Percentiles rank a stretch among this genome's conserved stretches.
Evolutionary conservation across 257 asterid genomes (phyloP).

Genomic region (Solanum pinnatisectum): DNA sequence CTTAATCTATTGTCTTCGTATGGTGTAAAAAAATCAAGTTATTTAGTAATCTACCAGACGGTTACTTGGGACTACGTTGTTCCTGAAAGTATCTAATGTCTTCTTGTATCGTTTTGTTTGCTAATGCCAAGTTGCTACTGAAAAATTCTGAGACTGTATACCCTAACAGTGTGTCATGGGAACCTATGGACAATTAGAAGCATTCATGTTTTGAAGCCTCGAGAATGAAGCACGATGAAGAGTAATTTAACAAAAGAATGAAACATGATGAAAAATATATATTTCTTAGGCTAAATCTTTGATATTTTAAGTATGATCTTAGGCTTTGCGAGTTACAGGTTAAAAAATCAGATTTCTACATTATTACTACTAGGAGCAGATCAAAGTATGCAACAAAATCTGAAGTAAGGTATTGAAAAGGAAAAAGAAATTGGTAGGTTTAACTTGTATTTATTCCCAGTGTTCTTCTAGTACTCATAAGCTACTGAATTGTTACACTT

Average conservation of each 20-base stretch:
- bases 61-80: not conserved
- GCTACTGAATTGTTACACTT: not conserved
- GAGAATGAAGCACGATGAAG: not conserved
- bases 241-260: not conserved
- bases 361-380: not conserved
- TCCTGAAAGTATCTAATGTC: not conserved
- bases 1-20: not conserved
- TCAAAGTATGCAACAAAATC: not conserved
- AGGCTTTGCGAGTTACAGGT: not conserved
- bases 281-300: not conserved
- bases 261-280: not conserved
- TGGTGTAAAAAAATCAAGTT: not conserved
- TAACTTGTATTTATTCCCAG: not conserved
- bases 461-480: not conserved
- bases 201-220: not conserved
- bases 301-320: not conserved
- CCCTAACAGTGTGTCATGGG: not conserved
- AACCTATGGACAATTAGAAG: not conserved
- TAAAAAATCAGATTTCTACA: not conserved
- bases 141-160: not conserved
- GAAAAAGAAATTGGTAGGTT: not conserved
- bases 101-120: not conserved
- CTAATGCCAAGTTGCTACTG: not conserved
- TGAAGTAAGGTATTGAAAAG: not conserved
- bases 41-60: not conserved